phyloP scores from a whole-genome alignment of 208 protist genomes.

The Trypanosoma caninum region DNA sequence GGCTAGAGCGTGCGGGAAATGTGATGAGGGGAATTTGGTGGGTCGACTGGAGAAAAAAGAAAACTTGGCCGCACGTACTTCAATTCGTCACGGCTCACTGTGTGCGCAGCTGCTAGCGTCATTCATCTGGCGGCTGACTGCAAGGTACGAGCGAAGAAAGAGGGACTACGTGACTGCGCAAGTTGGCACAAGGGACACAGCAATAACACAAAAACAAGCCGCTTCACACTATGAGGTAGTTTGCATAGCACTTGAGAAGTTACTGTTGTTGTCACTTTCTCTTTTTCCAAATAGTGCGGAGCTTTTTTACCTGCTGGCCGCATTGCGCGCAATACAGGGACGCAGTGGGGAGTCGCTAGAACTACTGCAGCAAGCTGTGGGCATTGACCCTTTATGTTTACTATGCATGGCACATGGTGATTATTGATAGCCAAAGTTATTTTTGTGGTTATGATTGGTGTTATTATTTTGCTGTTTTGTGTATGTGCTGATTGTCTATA shows the following conservation, averaged over 20 bases:
- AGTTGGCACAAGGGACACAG: neutral
- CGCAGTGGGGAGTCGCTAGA: slow-evolving; percentile 10
- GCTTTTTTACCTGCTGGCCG: slow-evolving; percentile 13
- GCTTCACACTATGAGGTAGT: neutral
- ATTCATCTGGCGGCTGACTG: slow-evolving; percentile 12
- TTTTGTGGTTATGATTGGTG: slow-evolving; percentile 1
- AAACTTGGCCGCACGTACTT: neutral
- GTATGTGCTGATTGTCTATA: slow-evolving; percentile 4
- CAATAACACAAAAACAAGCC: neutral
- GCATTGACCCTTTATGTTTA: slow-evolving; percentile 16
- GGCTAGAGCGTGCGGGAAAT: neutral
- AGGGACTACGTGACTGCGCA: neutral
- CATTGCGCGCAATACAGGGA: slow-evolving; percentile 8
- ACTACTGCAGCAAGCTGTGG: slow-evolving; percentile 9
- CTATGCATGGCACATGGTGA: neutral
- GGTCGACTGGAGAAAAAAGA: neutral
- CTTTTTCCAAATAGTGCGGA: slow-evolving; percentile 1
- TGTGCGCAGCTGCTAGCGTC: neutral
- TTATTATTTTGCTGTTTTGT: slow-evolving; percentile 3
- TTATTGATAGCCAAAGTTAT: neutral
- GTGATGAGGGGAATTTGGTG: neutral
- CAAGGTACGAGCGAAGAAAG: neutral
- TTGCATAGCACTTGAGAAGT: slow-evolving; percentile 1
- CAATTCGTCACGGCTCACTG: neutral
- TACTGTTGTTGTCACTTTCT: neutral